Conservation (phyloP, 2,329 filamentous ascomycete species). For the Colletotrichum chlorophyti region DNA sequence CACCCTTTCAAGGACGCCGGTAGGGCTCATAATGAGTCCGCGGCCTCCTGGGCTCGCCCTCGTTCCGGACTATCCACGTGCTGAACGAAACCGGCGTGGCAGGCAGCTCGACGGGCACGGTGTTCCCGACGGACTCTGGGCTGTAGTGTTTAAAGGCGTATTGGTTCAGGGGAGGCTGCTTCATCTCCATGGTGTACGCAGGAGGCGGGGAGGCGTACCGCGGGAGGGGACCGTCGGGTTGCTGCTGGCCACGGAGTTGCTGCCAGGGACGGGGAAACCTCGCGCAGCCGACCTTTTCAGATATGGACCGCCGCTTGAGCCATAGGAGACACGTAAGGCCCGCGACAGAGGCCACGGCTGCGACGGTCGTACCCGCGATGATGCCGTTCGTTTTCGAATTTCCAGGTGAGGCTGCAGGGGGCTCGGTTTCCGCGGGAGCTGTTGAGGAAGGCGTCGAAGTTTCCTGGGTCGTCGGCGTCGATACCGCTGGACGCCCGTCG, state of each 20-base stretch:
- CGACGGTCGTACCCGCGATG: slow-evolving; percentile 22
- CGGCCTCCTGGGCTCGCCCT: not conserved
- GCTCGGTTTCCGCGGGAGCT: not conserved
- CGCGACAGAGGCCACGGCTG: slow-evolving; percentile 19
- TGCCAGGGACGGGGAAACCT: slow-evolving; percentile 14
- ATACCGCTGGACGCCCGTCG: not conserved
- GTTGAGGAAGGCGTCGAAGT: not conserved
- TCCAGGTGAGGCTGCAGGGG: not conserved
- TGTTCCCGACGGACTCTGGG: slow-evolving; percentile 14
- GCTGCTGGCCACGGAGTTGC: slow-evolving; percentile 8
- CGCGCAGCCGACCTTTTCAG: slow-evolving; percentile 7
- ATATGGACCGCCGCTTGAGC: slow-evolving; percentile 22
- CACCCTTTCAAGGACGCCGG: slow-evolving; percentile 10
- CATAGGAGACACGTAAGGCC: slow-evolving; percentile 13
- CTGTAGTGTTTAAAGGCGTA: slow-evolving; percentile 21
- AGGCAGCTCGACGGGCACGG: slow-evolving; percentile 17
- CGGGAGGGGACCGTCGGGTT: slow-evolving; percentile 12
- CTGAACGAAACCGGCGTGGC: slow-evolving; percentile 26
- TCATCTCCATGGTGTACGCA: slow-evolving; percentile 5
- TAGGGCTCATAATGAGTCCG: slow-evolving; percentile 21
- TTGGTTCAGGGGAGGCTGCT: not conserved
- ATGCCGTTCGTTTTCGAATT: not conserved
- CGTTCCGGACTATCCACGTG: slow-evolving; percentile 14
- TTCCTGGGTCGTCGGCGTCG: not conserved
- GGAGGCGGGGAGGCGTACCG: slow-evolving; percentile 21